A percentile compares a stretch with the other conserved stretches of the same genome.
phyloP scores from a whole-genome alignment of 371 early-diverging fungal species.

The Mortierella sp. region DNA sequence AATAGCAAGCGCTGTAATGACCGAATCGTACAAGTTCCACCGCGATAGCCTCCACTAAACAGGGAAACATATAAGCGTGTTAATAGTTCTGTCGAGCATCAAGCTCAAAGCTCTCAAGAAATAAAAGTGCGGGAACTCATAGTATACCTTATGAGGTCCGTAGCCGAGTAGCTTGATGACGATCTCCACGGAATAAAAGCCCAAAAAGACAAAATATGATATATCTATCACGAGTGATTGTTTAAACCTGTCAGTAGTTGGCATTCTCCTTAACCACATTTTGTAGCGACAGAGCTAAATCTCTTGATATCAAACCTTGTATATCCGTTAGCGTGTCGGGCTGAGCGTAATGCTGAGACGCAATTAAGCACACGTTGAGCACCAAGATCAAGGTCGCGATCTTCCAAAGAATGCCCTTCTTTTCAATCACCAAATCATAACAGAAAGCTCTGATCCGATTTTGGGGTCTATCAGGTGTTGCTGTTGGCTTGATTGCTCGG shows the following conservation, averaged over 20 bases:
- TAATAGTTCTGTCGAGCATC: too few species aligned
- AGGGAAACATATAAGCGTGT: neutral
- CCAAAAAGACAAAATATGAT: conserved; percentile 62
- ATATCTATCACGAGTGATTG: conserved; percentile 53
- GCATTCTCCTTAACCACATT: neutral
- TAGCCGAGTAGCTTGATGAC: conserved; percentile 60
- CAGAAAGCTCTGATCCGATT: conserved; percentile 58
- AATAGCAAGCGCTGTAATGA: conserved; percentile 61
- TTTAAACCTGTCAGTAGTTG: neutral
- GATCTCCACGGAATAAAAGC: conserved; percentile 60
- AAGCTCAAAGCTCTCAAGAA: neutral
- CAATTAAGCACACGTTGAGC: conserved; percentile 60
- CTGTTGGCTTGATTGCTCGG: conserved; percentile 60
- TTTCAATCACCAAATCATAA: conserved; percentile 63
- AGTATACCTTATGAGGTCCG: conserved; percentile 62
- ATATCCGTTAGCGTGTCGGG: conserved; percentile 58
- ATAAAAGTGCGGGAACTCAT: too few species aligned
- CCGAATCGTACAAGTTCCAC: conserved; percentile 66
- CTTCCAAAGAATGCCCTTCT: conserved; percentile 61
- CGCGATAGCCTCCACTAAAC: conserved; percentile 60
- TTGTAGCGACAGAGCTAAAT: neutral
- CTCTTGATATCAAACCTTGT: conserved; percentile 52
- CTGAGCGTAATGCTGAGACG: conserved; percentile 63
- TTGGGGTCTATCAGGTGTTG: conserved; percentile 57
- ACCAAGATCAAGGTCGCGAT: conserved; percentile 56